Percentiles rank a stretch among this genome's conserved stretches.
phyloP scores from a whole-genome alignment of 1,284 basidiomycete genomes.

The Pulchroboletus neoregius region DNA sequence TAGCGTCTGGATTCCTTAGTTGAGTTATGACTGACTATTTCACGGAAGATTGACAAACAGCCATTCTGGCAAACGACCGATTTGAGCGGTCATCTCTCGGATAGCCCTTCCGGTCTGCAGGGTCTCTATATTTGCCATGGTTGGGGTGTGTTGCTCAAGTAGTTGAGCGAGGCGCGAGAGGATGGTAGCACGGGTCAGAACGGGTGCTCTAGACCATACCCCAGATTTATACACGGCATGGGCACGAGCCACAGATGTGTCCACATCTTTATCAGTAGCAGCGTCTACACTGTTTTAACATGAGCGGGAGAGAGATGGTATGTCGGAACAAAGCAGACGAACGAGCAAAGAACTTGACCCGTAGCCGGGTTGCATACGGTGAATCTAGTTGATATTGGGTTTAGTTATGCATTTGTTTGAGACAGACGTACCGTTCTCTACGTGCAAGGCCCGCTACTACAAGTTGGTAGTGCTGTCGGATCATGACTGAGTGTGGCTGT shows the following conservation, averaged over 20 bases:
- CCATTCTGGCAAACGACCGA: conserved; percentile 76
- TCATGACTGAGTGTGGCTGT: conserved; percentile 21
- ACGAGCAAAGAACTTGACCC: conserved; percentile 57
- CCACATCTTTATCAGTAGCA: conserved; percentile 47
- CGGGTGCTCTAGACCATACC: conserved; percentile 61
- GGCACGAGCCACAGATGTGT: conserved; percentile 49
- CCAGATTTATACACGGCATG: conserved; percentile 60
- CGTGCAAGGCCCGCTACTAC: neutral
- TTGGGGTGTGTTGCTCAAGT: conserved; percentile 52
- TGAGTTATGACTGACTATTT: conserved; percentile 4
- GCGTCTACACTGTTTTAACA: conserved; percentile 36
- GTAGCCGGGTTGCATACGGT: conserved; percentile 64
- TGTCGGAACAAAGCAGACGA: conserved; percentile 27
- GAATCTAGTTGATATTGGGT: conserved; percentile 38
- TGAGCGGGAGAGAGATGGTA: conserved; percentile 2
- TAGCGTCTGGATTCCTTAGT: conserved; percentile 52
- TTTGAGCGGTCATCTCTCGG: conserved; percentile 74
- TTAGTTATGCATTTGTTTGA: neutral
- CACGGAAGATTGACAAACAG: conserved; percentile 46
- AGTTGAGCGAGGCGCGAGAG: conserved; percentile 60
- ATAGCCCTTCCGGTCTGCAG: conserved; percentile 73
- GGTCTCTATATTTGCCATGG: conserved; percentile 66
- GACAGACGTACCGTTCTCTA: conserved; percentile 10
- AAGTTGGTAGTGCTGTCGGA: conserved; percentile 4
- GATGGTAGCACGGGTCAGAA: conserved; percentile 57